Conservation (phyloP, 768 basidiomycete genomes). For the Suillus tomentosus region DNA sequence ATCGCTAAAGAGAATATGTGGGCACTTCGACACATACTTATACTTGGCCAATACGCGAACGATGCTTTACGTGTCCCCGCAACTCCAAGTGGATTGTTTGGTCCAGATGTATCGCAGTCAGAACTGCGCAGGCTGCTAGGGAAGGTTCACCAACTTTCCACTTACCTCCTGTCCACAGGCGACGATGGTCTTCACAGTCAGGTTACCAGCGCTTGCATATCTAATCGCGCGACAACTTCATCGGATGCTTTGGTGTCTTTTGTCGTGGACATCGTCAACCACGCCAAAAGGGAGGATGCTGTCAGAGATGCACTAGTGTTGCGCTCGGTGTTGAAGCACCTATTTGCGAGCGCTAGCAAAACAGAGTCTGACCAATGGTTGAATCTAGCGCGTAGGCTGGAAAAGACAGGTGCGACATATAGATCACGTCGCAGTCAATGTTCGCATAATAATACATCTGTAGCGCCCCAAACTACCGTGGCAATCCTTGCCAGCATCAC, state of each 20-base stretch:
- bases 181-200: slow-evolving; percentile 51
- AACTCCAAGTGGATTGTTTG: slow-evolving; percentile 51
- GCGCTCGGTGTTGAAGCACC: slow-evolving; percentile 57
- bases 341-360: slow-evolving; percentile 57
- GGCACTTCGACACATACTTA: slow-evolving; percentile 70
- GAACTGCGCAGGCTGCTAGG: slow-evolving; percentile 43
- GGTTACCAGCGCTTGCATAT: slow-evolving; percentile 39
- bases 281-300: slow-evolving; percentile 41
- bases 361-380: slow-evolving; percentile 82
- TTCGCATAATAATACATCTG: neutral
- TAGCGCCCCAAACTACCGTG: slow-evolving; percentile 73
- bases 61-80: slow-evolving; percentile 61
- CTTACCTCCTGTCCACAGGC: slow-evolving; percentile 60
- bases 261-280: slow-evolving; percentile 34
- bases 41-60: slow-evolving; percentile 59
- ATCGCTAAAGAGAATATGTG: slow-evolving; percentile 59
- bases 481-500: slow-evolving; percentile 66
- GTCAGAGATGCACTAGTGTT: slow-evolving; percentile 62
- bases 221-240: slow-evolving; percentile 22
- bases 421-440: slow-evolving; percentile 5
- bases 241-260: slow-evolving; percentile 32
- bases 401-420: slow-evolving; percentile 55
- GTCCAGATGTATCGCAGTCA: slow-evolving; percentile 34
- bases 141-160: slow-evolving; percentile 53
- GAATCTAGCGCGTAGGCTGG: slow-evolving; percentile 60